Evolutionary conservation across 2,329 filamentous ascomycete genomes (phyloP), one percentile per base, ranked within the genome.

Genomic region (Ampelomyces quisqualis): DNA sequence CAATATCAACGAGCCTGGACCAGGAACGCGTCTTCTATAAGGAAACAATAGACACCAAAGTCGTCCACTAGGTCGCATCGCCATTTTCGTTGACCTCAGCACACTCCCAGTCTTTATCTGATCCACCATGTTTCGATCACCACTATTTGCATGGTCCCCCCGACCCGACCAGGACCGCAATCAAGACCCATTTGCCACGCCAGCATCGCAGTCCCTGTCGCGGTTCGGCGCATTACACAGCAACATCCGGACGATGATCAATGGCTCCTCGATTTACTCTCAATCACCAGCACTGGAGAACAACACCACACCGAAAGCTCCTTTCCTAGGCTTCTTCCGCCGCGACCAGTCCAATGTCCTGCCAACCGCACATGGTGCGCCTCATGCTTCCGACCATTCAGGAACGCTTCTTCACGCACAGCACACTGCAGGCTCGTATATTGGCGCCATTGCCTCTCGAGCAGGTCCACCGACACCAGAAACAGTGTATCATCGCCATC

Each of bases 181-280:
- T 33, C 58, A 62, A 28, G 52, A 53, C 39, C 51, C 55, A 14
- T 51, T 58, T 40, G 56, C 49, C 27, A 57, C 46, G 17, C 55
- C 51, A 8, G 48, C 49, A 32, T 48, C 51, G 20, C 47, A 51
- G 11, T 47, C 49, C 4, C 41, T 47, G 15, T 57, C 55, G 11
- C 51, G 55, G 9, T 58, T 57, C 37, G 43, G 45, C 18, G 45
- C 51, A 19, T 47, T 58, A 13, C 54, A 46, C 2, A 51, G 29
- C 34, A 57, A 57, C 20, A 40, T 62, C 32, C 58, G 62, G 35
- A 54, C 55, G 10, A 59, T 64, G 43, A 50, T 63, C 45, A 65
- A 67, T 35, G 65, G 64, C 7, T 67, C 64, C 24, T 69, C 65
- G 1, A 43, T 69, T 11, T 69, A 69, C 47, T 68, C 65, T 18